Evolutionary conservation across 106 monocot genomes (phyloP), one percentile per base, ranked within the genome.

Genomic region (Acorus gramineus): DNA sequence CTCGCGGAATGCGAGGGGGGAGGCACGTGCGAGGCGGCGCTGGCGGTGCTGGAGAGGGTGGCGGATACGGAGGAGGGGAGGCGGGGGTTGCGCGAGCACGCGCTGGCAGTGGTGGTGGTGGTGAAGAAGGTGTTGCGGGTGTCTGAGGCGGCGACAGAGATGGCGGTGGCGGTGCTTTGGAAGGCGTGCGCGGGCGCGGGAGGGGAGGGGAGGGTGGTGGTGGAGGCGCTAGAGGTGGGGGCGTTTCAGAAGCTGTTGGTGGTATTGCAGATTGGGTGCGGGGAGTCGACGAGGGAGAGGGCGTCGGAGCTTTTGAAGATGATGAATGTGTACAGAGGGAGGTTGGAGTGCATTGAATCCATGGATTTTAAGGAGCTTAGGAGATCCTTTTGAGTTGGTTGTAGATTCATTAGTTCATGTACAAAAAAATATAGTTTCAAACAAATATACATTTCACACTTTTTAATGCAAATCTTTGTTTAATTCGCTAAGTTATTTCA

Each of bases 41-140:
- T 84, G 48, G 84, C 59, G 3, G 77, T 84, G 7, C 77, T 92
- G 2, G 87, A 82, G 4, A 71, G 66, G 7, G 7, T 87, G 0
- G 70, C 80, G 3, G 55, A 14, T 42, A 50, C 12, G 4, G 72
- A 69, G 54, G 58, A 2, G 8, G 85, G 82, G 11, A 75, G 75
- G 60, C 59, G 70, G 69, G 52, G 1, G 51, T 80, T 74, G 0
- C 50, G 43, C 28, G 49, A 7, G 3, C 69, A 93, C 66, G 80
- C 82, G 12, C 73, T 93, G 50, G 48, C 85, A 0, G 60, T 80
- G 64, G 85, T 87, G 1, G 75, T 88, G 42, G 63, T 93, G 63
- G 86, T 85, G 55, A 88, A 85, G 76, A 93, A 85, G 76, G 65
- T 85, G 70, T 61, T 80, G 3, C 67, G 85, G 42, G 78, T 88